A percentile compares a stretch with the other conserved stretches of the same genome.
Evolutionary conservation across 192 early-diverging fungal species (phyloP).

Genomic region (Backusella liffmaniae): DNA sequence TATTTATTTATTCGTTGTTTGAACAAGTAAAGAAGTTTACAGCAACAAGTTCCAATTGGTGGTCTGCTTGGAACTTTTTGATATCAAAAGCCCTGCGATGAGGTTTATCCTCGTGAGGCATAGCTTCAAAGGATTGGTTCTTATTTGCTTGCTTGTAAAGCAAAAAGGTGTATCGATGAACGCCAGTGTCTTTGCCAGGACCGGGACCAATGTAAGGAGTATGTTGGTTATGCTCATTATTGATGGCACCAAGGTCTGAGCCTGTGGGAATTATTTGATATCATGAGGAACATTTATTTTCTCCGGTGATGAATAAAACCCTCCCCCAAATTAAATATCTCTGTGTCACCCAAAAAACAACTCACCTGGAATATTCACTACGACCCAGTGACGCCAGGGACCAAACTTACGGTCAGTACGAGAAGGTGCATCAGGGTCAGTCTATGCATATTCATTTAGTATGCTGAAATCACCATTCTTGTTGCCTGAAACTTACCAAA

Average conservation of each 20-base stretch:
- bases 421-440: constrained; percentile 59
- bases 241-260: background rate
- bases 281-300: background rate
- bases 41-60: constrained; percentile 43
- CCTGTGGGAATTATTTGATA: constrained; percentile 5
- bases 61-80: constrained; percentile 37
- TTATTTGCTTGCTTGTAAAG: constrained; percentile 49
- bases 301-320: background rate
- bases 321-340: background rate
- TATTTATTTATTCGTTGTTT: constrained; percentile 1
- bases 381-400: constrained; percentile 58
- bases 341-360: background rate
- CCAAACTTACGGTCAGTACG: constrained; percentile 37
- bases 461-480: background rate
- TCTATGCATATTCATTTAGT: constrained; percentile 23
- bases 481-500: constrained; percentile 13
- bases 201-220: constrained; percentile 50
- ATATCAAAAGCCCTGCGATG: constrained; percentile 34
- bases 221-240: constrained; percentile 14
- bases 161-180: constrained; percentile 60
- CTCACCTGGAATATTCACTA: constrained; percentile 49
- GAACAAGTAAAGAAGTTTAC: constrained; percentile 48
- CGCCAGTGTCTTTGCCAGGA: constrained; percentile 49
- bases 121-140: constrained; percentile 19
- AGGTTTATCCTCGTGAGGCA: constrained; percentile 13